Base-by-base conservation (phyloP, 208 protist genomes). In the Borovskyia barvae region DNA sequence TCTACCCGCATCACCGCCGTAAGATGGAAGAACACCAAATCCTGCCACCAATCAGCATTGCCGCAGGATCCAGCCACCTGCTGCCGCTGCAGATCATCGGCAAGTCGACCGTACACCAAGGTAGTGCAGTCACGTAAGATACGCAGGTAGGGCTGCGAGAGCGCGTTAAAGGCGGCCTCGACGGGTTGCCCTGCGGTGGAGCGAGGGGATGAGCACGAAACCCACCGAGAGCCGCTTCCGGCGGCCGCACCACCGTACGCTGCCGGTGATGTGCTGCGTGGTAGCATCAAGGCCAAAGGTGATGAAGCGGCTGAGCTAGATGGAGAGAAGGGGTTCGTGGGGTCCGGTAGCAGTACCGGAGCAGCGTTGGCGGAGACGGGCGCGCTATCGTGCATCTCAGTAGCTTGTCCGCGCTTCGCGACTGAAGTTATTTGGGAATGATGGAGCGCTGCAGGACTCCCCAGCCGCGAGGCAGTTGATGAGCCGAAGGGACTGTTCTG, bases 11-110 rank as follows among this genome's bases (percentile, higher is more conserved):
- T 49, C 17, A 83, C 70, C 22, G 72, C 68, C 20, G 46, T 69
- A 14, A 87, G 64, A 52, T 90, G 74, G 65, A 87, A 85, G 20
- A 62, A 54, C 12, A 90, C 30, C 5, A 89, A 54, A 54, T 90
- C 79, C 28, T 60, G 66, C 82, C 86, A 93, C 82, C 86, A 93
- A 39, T 89, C 76, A 6, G 73, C 73, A 54, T 82, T 87, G 19
- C 85, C 79, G 62, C 80, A 88, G 19, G 72, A 68, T 17, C 81
- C 80, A 6, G 74, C 81, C 15, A 69, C 56, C 62, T 83, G 78
- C 67, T 88, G 77, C 0, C 76, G 73, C 2, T 69, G 54, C 9
- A 89, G 67, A 52, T 88, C 81, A 22, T 82, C 82, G 1, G 73
- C 79, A 2, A 91, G 69, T 4, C 73, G 59, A 20, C 65, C 49